Percentiles rank a stretch among this genome's conserved stretches.
These are phyloP conservation scores for Scenedesmus sp. DNA, from an alignment of 163 green algal genomes.

Conservation along the genomic window DNA sequence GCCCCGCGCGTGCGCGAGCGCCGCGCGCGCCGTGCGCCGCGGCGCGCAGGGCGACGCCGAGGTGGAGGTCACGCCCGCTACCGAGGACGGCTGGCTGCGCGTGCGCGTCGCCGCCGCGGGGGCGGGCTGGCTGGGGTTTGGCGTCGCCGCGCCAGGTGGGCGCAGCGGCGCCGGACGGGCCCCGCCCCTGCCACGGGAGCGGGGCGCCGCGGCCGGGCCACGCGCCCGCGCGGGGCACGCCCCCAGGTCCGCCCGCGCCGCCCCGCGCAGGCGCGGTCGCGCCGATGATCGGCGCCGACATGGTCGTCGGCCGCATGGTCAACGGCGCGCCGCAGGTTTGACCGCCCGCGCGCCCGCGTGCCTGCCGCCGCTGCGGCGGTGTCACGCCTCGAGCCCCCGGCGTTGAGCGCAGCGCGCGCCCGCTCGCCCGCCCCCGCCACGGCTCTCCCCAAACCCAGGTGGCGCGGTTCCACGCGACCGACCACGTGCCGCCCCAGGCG, in stretches of 20 bases:
- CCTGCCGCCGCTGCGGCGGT: no score
- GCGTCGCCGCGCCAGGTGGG: conserved; percentile 19
- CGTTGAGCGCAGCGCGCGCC: no score
- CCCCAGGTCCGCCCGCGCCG: background rate
- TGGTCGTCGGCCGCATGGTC: conserved; percentile 7
- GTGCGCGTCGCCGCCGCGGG: background rate
- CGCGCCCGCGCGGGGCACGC: background rate
- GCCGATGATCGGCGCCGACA: conserved; percentile 45
- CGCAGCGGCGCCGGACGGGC: no score
- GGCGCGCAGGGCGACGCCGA: background rate
- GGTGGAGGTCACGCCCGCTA: conserved; percentile 1
- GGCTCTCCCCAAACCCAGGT: no score
- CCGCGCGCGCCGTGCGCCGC: background rate
- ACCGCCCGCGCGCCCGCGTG: no score
- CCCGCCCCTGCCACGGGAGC: no score
- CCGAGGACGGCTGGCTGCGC: background rate
- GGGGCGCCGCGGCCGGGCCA: background rate
- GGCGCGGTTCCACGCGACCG: no score
- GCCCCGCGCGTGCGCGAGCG: background rate
- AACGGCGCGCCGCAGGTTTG: background rate
- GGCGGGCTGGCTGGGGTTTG: conserved; percentile 12
- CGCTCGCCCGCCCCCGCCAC: no score
- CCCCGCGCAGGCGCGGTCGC: background rate
- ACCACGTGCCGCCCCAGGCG: no score
- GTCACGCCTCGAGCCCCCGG: no score